A percentile compares a stretch with the other conserved stretches of the same genome.
Evolutionary conservation across 1,284 basidiomycete genomes (phyloP).

Genomic region (Nidula niveotomentosa): DNA sequence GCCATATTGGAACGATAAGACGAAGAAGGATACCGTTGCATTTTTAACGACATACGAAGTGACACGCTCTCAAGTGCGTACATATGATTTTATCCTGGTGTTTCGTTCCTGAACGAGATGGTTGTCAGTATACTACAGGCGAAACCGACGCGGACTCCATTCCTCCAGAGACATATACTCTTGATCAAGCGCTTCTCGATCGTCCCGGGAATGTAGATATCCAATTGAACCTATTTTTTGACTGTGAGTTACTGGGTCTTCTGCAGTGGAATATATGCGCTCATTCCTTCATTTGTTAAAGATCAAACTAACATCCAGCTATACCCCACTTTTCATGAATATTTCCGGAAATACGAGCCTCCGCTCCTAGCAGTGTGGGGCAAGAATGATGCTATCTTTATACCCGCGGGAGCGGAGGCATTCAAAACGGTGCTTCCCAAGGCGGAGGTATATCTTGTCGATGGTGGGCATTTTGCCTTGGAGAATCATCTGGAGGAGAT

Average conservation of each 20-base stretch:
- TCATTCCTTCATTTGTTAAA: not conserved
- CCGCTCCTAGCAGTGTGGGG: slow-evolving; percentile 50
- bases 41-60: not conserved
- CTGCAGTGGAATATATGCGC: not conserved
- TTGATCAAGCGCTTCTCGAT: slow-evolving; percentile 39
- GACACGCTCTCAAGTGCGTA: not conserved
- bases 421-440: slow-evolving; percentile 37
- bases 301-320: slow-evolving; percentile 37
- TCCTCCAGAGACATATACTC: slow-evolving; percentile 35
- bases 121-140: slow-evolving; percentile 31
- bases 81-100: not conserved
- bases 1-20: slow-evolving; percentile 31
- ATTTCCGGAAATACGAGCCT: slow-evolving; percentile 34
- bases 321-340: slow-evolving; percentile 46
- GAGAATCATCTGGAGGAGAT: slow-evolving; percentile 32
- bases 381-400: slow-evolving; percentile 41
- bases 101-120: not conserved
- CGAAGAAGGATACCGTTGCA: slow-evolving; percentile 5
- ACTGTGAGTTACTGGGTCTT: slow-evolving; percentile 23
- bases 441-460: slow-evolving; percentile 36
- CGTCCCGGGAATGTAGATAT: slow-evolving; percentile 35
- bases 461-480: slow-evolving; percentile 47
- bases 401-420: slow-evolving; percentile 42
- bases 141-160: slow-evolving; percentile 29
- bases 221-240: slow-evolving; percentile 41